Percentiles rank a stretch among this genome's conserved stretches.
Conservation (phyloP, 805 yeast genomes). For the Schizosaccharomyces lindneri region DNA sequence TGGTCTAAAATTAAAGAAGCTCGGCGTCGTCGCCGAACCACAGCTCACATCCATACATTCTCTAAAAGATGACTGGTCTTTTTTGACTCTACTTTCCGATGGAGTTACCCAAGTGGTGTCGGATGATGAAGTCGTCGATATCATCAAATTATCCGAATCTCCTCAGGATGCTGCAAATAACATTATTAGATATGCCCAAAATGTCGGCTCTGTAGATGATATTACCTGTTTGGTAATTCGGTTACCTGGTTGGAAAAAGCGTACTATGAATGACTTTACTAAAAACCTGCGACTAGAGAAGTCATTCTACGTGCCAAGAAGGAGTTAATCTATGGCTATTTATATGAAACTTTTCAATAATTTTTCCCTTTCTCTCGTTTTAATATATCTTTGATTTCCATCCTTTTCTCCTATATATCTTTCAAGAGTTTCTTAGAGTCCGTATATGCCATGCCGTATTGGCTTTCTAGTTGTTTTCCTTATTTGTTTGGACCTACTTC, state of each 20-base stretch:
- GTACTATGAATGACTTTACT: slow-evolving; percentile 28
- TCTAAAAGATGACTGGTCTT: slow-evolving; percentile 19
- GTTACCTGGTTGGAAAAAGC: slow-evolving; percentile 76
- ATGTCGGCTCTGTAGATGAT: slow-evolving; percentile 79
- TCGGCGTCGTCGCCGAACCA: slow-evolving; percentile 83
- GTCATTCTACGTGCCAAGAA: background rate
- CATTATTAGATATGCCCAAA: slow-evolving; percentile 58
- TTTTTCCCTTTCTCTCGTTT: background rate
- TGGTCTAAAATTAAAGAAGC: slow-evolving; percentile 36
- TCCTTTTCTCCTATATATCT: background rate
- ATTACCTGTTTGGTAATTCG: slow-evolving; percentile 75
- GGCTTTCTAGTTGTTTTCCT: no score
- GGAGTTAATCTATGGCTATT: background rate
- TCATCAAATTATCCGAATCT: slow-evolving; percentile 43
- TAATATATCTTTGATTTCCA: background rate
- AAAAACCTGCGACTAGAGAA: background rate
- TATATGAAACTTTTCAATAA: background rate
- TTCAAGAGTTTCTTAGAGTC: background rate
- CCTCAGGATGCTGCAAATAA: slow-evolving; percentile 75
- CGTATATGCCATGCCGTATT: no score
- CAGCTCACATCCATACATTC: slow-evolving; percentile 26
- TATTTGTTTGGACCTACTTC: no score
- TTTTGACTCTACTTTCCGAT: slow-evolving; percentile 59
- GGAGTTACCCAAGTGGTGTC: slow-evolving; percentile 61
- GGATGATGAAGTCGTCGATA: slow-evolving; percentile 80